A percentile compares a stretch with the other conserved stretches of the same genome.
Conservation (phyloP, 2,329 filamentous ascomycete genomes). For the Curvularia verruculosa region DNA sequence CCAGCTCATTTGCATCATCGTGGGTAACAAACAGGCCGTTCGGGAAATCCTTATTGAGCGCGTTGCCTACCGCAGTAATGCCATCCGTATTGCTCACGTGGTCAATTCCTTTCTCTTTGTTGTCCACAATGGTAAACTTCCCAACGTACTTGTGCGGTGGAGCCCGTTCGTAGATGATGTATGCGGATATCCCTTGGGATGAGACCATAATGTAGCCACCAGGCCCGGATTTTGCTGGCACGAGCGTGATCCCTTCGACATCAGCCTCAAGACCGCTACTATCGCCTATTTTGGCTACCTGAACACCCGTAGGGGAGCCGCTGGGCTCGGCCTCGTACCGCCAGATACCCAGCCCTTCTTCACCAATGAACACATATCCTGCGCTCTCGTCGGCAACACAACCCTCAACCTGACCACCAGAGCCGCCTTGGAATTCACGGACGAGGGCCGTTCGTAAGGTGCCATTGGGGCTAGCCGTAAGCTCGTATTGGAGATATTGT, state of each 20-base stretch:
- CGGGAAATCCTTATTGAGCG: slow-evolving; percentile 48
- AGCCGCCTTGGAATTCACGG: slow-evolving; percentile 59
- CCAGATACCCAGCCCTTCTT: slow-evolving; percentile 61
- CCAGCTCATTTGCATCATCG: slow-evolving; percentile 61
- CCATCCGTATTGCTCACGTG: slow-evolving; percentile 62
- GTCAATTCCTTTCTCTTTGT: slow-evolving; percentile 54
- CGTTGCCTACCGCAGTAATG: slow-evolving; percentile 55
- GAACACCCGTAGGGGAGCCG: slow-evolving; percentile 42
- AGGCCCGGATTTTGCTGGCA: slow-evolving; percentile 53
- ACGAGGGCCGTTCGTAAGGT: slow-evolving; percentile 57
- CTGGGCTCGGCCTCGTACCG: slow-evolving; percentile 60
- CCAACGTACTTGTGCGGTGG: slow-evolving; percentile 58
- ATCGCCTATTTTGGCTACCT: slow-evolving; percentile 54
- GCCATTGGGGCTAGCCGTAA: slow-evolving; percentile 50
- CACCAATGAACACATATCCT: slow-evolving; percentile 59
- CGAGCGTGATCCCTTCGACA: slow-evolving; percentile 61
- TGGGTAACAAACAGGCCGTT: slow-evolving; percentile 58
- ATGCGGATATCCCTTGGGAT: slow-evolving; percentile 60
- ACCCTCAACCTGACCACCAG: slow-evolving; percentile 61
- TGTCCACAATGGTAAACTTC: slow-evolving; percentile 57
- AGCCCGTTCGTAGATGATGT: slow-evolving; percentile 58
- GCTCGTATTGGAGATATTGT: slow-evolving; percentile 61
- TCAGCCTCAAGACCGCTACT: slow-evolving; percentile 57
- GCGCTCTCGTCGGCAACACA: slow-evolving; percentile 61
- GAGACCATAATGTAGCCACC: slow-evolving; percentile 60